Evolutionary conservation across 441 rosid genomes (phyloP), one percentile per base, ranked within the genome.

Genomic region (Sinapis alba): DNA sequence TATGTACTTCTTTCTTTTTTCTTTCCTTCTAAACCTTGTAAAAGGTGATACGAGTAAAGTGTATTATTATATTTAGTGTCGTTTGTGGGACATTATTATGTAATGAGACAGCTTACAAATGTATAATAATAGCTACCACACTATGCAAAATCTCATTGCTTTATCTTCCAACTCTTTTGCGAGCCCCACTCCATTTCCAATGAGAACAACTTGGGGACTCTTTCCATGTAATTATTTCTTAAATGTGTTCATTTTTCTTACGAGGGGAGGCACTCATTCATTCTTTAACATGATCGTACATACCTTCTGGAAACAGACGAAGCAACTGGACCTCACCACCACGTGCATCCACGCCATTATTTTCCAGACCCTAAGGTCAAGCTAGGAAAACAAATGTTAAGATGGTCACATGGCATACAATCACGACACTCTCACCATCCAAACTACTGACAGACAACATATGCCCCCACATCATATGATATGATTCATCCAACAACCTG

Each of bases 301-400:
- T 32, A 27, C 36, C 62, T 58, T n/a, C 72, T 77, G 67, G n/a
- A 71, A 71, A 77, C 63, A 51, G 63, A 77, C 68, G 67, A 77
- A 71, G 66, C 76, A 77, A 77, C 57, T 65, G 66, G 80, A 71
- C 72, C 80, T 57, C 1, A 50, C 58, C 36, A 77, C 19, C 68
- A 71, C 62, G 68, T 71, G 75, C 56, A 18, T 50, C 56, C 56
- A 50, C 23, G 56, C 60, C 80, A 57, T 56, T 61, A 62, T 70
- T 51, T 58, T 69, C 63, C 53, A 11, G 34, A 21, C 27, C 28
- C 20, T 23, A 65, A 61, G 64, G 69, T 62, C 74, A 58, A 28
- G 20, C 27, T 50, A 62, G 4, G 36, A 62, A 7, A 76, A 76
- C 58, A 76, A 6, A 70, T 70, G 65, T 56, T 56, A 63, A 75